A percentile compares a stretch with the other conserved stretches of the same genome.
Evolutionary conservation across 169 alveolate genomes (phyloP).

Genomic region (Plasmodium vinckei): DNA sequence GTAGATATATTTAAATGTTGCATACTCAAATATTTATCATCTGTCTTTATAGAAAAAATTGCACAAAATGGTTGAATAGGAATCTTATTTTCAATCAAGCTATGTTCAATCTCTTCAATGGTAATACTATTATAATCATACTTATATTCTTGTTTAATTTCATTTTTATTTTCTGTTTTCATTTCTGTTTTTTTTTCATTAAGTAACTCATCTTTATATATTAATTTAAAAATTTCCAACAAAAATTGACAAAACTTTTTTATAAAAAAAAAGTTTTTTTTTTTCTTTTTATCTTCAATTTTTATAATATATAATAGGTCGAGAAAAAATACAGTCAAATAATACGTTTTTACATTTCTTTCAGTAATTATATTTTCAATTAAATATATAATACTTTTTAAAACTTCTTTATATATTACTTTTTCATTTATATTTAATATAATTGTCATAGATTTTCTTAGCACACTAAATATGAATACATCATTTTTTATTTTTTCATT

Average conservation of each 20-base stretch:
- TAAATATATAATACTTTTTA: conserved; percentile 36
- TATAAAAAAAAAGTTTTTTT: conserved; percentile 51
- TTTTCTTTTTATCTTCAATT: conserved; percentile 50
- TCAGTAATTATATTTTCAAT: conserved; percentile 69
- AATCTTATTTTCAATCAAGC: conserved; percentile 31
- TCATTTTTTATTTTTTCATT: conserved; percentile 52
- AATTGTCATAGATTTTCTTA: conserved; percentile 47
- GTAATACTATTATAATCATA: conserved; percentile 25
- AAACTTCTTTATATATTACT: conserved; percentile 48
- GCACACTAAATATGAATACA: conserved; percentile 63
- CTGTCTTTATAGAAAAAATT: conserved; percentile 57
- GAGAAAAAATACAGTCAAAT: conserved; percentile 48
- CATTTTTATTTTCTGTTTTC: not conserved
- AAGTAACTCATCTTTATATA: conserved; percentile 39
- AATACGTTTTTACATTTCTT: conserved; percentile 42
- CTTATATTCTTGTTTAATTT: conserved; percentile 20
- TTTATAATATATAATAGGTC: conserved; percentile 50
- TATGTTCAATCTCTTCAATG: conserved; percentile 45
- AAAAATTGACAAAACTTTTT: conserved; percentile 67
- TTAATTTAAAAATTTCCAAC: conserved; percentile 48
- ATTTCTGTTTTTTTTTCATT: too few species aligned
- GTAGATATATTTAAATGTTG: conserved; percentile 57
- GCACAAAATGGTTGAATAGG: conserved; percentile 29
- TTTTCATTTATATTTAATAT: conserved; percentile 48
- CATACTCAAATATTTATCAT: conserved; percentile 38